A percentile compares a stretch with the other conserved stretches of the same genome.
Evolutionary conservation across 2,329 filamentous ascomycete genomes (phyloP).

Genomic region (Colletotrichum orbiculare): DNA sequence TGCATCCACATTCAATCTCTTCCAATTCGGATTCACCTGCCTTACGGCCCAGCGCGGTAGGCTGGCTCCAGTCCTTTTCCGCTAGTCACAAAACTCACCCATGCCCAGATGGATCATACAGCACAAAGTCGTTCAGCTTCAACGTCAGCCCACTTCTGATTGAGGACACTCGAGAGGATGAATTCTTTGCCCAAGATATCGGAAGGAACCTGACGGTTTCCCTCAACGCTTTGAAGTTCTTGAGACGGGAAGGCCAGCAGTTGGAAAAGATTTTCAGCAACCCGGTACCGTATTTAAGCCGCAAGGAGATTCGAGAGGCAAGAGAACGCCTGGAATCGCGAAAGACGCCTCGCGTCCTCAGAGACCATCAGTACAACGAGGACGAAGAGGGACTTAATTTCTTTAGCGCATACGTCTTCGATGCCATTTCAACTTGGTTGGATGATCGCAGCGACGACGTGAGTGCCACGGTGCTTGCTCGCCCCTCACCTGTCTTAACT

Average conservation of each 20-base stretch:
- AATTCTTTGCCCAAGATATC: constrained; percentile 38
- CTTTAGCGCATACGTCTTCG: constrained; percentile 1
- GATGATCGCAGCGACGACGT: not conserved
- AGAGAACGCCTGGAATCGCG: not conserved
- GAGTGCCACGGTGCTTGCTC: too few species aligned
- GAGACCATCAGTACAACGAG: constrained; percentile 12
- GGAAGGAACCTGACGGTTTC: constrained; percentile 45
- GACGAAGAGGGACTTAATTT: not conserved
- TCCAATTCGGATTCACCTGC: constrained; percentile 52
- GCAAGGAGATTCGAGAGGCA: constrained; percentile 17
- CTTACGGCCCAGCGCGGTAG: constrained; percentile 32
- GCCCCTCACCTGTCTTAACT: not conserved
- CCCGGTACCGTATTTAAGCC: constrained; percentile 48
- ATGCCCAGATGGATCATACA: constrained; percentile 37
- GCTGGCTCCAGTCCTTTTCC: not conserved
- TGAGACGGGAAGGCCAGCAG: constrained; percentile 42
- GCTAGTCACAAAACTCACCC: not conserved
- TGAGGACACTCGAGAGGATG: constrained; percentile 9
- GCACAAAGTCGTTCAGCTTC: constrained; percentile 45
- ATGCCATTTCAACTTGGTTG: not conserved
- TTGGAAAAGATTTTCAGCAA: constrained; percentile 40
- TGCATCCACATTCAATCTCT: constrained; percentile 45
- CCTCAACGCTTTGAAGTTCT: constrained; percentile 43
- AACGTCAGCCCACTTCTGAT: constrained; percentile 45
- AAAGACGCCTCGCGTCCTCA: not conserved